A percentile compares a stretch with the other conserved stretches of the same genome.
phyloP scores from a whole-genome alignment of 352 stramenopile genomes.

The Nothophytophthora sp. region DNA sequence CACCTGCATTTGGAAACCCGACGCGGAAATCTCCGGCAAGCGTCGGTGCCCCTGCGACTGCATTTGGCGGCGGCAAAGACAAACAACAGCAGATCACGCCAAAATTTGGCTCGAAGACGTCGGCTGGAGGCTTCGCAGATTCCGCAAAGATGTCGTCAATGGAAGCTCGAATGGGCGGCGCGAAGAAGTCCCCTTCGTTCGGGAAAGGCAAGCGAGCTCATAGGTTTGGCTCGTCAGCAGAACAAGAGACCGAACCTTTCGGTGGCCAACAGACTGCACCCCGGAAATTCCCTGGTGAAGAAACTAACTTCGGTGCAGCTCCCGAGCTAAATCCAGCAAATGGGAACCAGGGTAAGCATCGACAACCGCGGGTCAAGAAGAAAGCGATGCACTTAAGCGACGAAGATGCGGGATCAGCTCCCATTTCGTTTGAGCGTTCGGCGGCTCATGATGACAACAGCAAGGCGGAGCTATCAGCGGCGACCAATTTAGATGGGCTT shows the following conservation, averaged over 20 bases:
- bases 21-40: conserved; percentile 5
- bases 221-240: conserved; percentile 6
- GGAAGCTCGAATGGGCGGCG: conserved; percentile 31
- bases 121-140: conserved; percentile 14
- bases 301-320: conserved; percentile 2
- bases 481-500: conserved; percentile 68
- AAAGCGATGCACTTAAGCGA: conserved; percentile 17
- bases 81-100: conserved; percentile 19
- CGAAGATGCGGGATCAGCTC: conserved; percentile 14
- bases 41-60: conserved; percentile 1
- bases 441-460: conserved; percentile 19
- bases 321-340: conserved; percentile 12
- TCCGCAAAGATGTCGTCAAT: conserved; percentile 20
- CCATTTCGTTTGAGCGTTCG: neutral
- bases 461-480: conserved; percentile 64
- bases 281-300: conserved; percentile 2
- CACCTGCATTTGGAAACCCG: conserved; percentile 14
- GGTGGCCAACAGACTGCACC: conserved; percentile 8
- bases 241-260: conserved; percentile 12
- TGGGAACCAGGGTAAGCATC: conserved; percentile 22
- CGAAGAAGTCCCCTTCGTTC: conserved; percentile 24
- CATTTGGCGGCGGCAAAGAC: conserved; percentile 20
- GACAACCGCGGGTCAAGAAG: conserved; percentile 28
- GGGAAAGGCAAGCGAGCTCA: conserved; percentile 21
- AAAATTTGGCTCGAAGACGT: conserved; percentile 15